Evolutionary conservation across 2,329 filamentous ascomycete species (phyloP).

Genomic region (Sphaerostilbella broomeana): DNA sequence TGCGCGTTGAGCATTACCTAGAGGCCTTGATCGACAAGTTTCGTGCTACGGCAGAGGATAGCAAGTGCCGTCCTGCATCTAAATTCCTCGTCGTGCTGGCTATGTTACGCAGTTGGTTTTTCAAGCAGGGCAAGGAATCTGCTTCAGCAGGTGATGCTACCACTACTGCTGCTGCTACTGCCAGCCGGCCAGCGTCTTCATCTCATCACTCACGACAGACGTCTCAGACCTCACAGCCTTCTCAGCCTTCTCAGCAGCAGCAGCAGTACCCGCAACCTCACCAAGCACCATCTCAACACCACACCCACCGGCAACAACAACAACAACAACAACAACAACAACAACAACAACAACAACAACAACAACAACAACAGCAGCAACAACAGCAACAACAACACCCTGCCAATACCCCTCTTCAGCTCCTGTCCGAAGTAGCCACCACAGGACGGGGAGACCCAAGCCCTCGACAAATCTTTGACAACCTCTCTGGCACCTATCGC

Average conservation of each 20-base stretch:
- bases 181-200: background rate
- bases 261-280: conserved; percentile 13
- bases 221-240: background rate
- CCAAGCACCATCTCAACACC: conserved; percentile 3
- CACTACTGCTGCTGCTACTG: conserved; percentile 1
- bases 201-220: conserved; percentile 1
- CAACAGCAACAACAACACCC: conserved; percentile 19
- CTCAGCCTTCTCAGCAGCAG: conserved; percentile 8
- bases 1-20: conserved; percentile 61
- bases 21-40: conserved; percentile 65
- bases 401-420: conserved; percentile 48
- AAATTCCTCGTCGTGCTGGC: conserved; percentile 66
- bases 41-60: conserved; percentile 53
- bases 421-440: conserved; percentile 53
- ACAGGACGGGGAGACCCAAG: conserved; percentile 33
- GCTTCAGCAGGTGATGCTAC: background rate
- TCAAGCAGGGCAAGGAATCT: conserved; percentile 38
- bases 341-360: conserved; percentile 16
- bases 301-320: conserved; percentile 14
- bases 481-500: conserved; percentile 19
- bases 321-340: conserved; percentile 16
- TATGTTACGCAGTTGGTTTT: conserved; percentile 66
- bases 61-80: conserved; percentile 57
- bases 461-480: conserved; percentile 17
- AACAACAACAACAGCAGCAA: conserved; percentile 15